Conservation (phyloP, 148 eudicot species). For the Vaccinium macrocarpon region DNA sequence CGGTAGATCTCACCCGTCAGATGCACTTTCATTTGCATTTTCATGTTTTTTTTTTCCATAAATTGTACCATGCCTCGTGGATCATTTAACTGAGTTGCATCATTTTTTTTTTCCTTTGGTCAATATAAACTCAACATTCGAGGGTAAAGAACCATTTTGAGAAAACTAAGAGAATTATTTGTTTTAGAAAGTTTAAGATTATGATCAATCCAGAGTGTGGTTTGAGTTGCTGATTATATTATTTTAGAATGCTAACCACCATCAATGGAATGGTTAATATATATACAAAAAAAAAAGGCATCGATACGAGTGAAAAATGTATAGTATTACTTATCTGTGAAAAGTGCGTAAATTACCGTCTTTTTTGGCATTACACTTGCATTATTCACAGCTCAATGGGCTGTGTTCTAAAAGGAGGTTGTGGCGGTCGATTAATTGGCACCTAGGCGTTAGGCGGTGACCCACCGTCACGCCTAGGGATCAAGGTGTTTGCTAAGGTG, state of each 20-base stretch:
- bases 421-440: no score
- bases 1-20: no score
- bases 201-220: not conserved
- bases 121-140: not conserved
- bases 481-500: no score
- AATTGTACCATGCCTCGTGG: not conserved
- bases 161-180: not conserved
- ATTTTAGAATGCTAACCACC: not conserved
- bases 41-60: no score
- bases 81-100: not conserved
- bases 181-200: not conserved
- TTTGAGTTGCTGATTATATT: not conserved
- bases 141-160: not conserved
- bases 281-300: not conserved
- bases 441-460: no score
- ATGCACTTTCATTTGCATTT: no score
- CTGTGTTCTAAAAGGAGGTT: no score
- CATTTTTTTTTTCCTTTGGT: not conserved
- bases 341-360: not conserved
- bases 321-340: not conserved
- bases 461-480: no score
- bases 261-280: not conserved
- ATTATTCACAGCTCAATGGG: not conserved
- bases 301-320: not conserved
- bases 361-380: not conserved